Conservation (phyloP, 345 rosid species). For the Eucalyptus curtisii region DNA sequence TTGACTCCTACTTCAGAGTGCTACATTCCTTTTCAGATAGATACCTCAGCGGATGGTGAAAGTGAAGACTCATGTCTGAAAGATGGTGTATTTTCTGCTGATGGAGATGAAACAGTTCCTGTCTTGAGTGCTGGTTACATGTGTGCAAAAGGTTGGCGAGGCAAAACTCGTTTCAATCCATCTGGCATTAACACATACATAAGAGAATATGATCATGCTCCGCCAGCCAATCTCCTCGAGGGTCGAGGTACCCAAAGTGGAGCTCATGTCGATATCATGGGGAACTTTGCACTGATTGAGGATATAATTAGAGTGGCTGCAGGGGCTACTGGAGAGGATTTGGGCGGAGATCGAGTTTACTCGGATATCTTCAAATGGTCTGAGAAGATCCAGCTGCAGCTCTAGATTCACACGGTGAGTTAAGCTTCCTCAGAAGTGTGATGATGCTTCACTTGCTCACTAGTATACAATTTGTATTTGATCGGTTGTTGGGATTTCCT, state of each 20-base stretch:
- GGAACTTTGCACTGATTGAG: conserved; percentile 66
- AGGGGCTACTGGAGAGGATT: conserved; percentile 43
- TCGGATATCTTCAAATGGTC: conserved; percentile 57
- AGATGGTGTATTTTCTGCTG: conserved; percentile 45
- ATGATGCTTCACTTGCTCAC: not conserved
- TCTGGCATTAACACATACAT: conserved; percentile 37
- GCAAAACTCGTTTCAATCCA: conserved; percentile 67
- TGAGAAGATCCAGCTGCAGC: conserved; percentile 34
- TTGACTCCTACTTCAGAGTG: conserved; percentile 33
- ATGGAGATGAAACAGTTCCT: conserved; percentile 73
- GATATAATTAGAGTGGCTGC: conserved; percentile 58
- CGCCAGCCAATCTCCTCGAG: conserved; percentile 58
- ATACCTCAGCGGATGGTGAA: conserved; percentile 36
- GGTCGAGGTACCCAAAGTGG: conserved; percentile 77
- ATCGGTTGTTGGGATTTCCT: not conserved
- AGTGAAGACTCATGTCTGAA: conserved; percentile 36
- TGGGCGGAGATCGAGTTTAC: conserved; percentile 50
- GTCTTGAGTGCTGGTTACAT: conserved; percentile 60
- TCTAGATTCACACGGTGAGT: conserved; percentile 12
- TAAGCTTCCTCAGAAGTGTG: not conserved
- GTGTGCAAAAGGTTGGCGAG: conserved; percentile 74
- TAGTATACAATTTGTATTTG: not conserved
- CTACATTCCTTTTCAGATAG: conserved; percentile 61
- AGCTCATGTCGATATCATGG: conserved; percentile 72
- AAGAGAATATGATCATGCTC: conserved; percentile 55